Base-by-base conservation (phyloP, 345 rosid genomes). In the Rhodomyrtus tomentosa region DNA sequence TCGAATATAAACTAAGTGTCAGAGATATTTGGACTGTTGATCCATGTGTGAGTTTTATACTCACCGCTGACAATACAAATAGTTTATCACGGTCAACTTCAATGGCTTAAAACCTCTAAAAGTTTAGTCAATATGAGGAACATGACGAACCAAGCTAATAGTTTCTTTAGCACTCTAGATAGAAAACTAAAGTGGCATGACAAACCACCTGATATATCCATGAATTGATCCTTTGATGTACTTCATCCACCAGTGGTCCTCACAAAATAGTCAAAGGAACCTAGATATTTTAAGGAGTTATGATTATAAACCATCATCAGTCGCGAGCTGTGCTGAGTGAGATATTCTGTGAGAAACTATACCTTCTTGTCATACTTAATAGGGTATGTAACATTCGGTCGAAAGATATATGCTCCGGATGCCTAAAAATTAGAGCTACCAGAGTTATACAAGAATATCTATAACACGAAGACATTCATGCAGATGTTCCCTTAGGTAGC, bases 371-470 rank as follows among this genome's bases (percentile, higher is more conserved):
- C 90, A 5, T 95, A 92, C 55, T 90, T 87, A 85, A 96, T 85
- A 40, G 80, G 88, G 89, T 87, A 89, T 86, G 95, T 90, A 76
- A 93, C 96, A 92, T 94, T 96, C 62, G 98, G 99, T 54, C 99
- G 98, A 89, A 96, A 96, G 85, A 96, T 88, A 87, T 96, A 96
- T 20, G 99, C 99, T 85, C 99, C 98, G 6, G 92, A 91, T 89
- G 92, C 92, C 99, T 96, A 82, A 85, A 82, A 87, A 86, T 55
- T 50, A 15, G 62, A 29, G 52, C 82, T 83, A 82, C 42, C 42
- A 53, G 80, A 29, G 73, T 59, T 59, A 59, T 59, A 14, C 38
- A 7, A 59, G 38, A 59, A 29, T 36, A 27, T 59, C 73, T 59
- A 1, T 59, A 59, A 15, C 20, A 29, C 15, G 38, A 59, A 29